phyloP scores from a whole-genome alignment of 768 basidiomycete genomes.

The Mycena olivaceomarginata region DNA sequence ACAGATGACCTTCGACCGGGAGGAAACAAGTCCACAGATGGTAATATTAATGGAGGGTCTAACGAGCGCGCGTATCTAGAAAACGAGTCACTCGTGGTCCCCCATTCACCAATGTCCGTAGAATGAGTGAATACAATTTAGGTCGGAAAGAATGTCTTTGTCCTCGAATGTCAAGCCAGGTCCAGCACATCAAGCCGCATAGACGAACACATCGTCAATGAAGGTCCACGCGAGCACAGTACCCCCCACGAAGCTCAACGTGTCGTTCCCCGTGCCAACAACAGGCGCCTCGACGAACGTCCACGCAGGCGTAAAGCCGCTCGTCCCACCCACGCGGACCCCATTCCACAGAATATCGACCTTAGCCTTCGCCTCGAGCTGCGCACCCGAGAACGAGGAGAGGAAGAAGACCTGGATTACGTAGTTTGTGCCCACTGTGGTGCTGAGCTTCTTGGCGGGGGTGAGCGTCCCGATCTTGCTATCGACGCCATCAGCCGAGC shows the following conservation, averaged over 20 bases:
- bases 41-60: no score
- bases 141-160: slow-evolving; percentile 10
- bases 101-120: slow-evolving; percentile 9
- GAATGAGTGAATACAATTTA: neutral
- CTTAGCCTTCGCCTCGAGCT: neutral
- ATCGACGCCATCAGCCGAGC: slow-evolving; percentile 6
- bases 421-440: neutral
- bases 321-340: slow-evolving; percentile 2
- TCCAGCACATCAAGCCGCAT: slow-evolving; percentile 11
- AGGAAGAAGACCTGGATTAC: neutral
- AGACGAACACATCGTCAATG: slow-evolving; percentile 11
- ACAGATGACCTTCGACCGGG: no score
- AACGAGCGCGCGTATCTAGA: no score
- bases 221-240: slow-evolving; percentile 1
- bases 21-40: no score
- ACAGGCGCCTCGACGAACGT: slow-evolving; percentile 2
- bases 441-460: neutral
- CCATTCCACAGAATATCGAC: neutral
- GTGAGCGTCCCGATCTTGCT: slow-evolving; percentile 25
- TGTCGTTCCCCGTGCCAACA: slow-evolving; percentile 5
- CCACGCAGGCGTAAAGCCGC: slow-evolving; percentile 1
- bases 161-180: slow-evolving; percentile 16
- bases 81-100: neutral
- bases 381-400: neutral
- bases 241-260: neutral